Base-by-base conservation (phyloP, 306 rosid genomes). In the Lagenaria siceraria region DNA sequence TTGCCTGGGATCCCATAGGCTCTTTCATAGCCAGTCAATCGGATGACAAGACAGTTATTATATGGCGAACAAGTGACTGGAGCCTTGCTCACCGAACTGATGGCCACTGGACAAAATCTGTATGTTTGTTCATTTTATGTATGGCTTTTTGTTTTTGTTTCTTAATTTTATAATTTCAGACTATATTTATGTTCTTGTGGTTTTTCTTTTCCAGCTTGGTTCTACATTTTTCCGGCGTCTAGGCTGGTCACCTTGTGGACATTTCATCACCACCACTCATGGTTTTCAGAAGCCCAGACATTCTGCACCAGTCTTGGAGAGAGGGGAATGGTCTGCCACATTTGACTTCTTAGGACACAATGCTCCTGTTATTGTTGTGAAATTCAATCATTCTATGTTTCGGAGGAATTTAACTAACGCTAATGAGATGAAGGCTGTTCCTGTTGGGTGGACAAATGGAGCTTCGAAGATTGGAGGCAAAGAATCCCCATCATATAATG, bases 171-270 rank as follows among this genome's bases (percentile, higher is more conserved):
- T 24, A 22, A 42, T 18, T 48, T 60, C n/a, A 38, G 24, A 58
- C 52, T 76, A 46, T 51, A 43, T 59, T 38, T 36, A 68, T 33
- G 27, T 51, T 64, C 52, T 64, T 24, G 22, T 79, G 65, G 55
- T 75, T 35, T 84, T 83, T 82, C 81, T 81, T 77, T 86, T 86
- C 83, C 96, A 95, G 99, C 97, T 95, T 40, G 99, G 99, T 65
- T 92, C 97, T 49, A 95, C 99, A 77, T 95, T 95, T 88, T 95
- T 95, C 83, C 89, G 97, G 88, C 90, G 99, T 77, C 92, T 95
- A 78, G 99, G 99, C 24, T 95, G 99, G 99, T 95, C 99, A 69
- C 99, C 99, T 18, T 95, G 99, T 77, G 99, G 99, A 51, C 99
- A 92, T 86, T 95, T 90, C 81, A 92, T 95, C 81, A 95, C 99